phyloP scores from a whole-genome alignment of 2,329 filamentous ascomycete genomes.

The Neonectria punicea region DNA sequence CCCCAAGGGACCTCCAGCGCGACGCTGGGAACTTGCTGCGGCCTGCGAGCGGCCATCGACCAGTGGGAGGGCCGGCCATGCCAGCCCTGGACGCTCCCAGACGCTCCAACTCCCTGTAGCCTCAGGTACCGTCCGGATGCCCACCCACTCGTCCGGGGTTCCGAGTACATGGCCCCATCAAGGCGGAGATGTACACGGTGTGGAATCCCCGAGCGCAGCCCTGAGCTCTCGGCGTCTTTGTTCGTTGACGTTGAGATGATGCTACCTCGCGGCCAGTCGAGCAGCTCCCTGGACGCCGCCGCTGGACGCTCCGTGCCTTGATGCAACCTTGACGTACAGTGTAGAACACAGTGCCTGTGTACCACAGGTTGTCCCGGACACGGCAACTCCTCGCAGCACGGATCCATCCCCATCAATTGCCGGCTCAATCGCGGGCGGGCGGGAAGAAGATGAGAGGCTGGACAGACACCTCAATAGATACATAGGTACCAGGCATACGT shows the following conservation, averaged over 20 bases:
- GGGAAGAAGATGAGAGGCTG: background rate
- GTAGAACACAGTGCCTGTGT: background rate
- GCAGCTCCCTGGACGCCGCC: slow-evolving; percentile 11
- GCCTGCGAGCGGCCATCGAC: slow-evolving; percentile 7
- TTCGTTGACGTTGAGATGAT: slow-evolving; percentile 18
- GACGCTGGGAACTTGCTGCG: background rate
- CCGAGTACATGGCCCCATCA: slow-evolving; percentile 27
- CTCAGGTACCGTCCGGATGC: slow-evolving; percentile 25
- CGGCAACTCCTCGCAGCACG: background rate
- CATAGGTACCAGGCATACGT: background rate
- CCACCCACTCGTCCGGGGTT: slow-evolving; percentile 23
- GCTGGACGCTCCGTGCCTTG: background rate
- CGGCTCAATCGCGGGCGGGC: background rate
- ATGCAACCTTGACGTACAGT: slow-evolving; percentile 9
- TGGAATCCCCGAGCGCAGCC: slow-evolving; percentile 37
- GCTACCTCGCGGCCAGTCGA: slow-evolving; percentile 28
- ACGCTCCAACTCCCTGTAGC: slow-evolving; percentile 7
- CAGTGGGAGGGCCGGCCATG: slow-evolving; percentile 5
- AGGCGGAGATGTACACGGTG: slow-evolving; percentile 39
- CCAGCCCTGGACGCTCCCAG: slow-evolving; percentile 8
- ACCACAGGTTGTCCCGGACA: background rate
- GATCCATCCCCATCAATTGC: background rate
- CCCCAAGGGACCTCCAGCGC: slow-evolving; percentile 9
- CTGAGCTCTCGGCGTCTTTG: slow-evolving; percentile 38
- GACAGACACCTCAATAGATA: background rate